These are phyloP conservation scores for Candida boleticola DNA, from an alignment of 805 yeast genomes.

Conservation along the genomic window DNA sequence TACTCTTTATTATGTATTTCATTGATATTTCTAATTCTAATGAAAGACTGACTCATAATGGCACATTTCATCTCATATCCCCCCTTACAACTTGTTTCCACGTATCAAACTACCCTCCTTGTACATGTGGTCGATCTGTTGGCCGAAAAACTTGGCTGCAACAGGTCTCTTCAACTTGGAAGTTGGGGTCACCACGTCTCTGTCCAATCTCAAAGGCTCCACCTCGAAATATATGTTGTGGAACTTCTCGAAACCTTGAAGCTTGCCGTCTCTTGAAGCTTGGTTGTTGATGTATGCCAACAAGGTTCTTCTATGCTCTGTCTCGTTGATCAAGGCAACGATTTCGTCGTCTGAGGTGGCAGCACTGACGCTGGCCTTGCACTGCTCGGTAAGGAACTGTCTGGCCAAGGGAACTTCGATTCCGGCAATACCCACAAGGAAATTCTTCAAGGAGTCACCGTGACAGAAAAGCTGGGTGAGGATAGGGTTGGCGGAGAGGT, in stretches of 20 bases:
- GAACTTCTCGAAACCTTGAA: constrained; percentile 64
- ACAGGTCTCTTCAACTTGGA: constrained; percentile 45
- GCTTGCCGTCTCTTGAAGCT: constrained; percentile 23
- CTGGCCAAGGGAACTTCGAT: constrained; percentile 17
- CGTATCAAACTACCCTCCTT: constrained; percentile 29
- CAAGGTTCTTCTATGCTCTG: constrained; percentile 17
- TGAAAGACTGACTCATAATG: no score
- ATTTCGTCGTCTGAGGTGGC: constrained; percentile 10
- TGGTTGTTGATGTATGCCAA: constrained; percentile 22
- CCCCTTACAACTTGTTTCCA: constrained; percentile 18
- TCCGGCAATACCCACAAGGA: constrained; percentile 30
- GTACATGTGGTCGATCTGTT: constrained; percentile 26
- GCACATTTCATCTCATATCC: no score
- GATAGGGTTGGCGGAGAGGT: constrained; percentile 27
- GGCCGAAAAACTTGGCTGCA: constrained; percentile 24
- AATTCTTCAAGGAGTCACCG: constrained; percentile 29
- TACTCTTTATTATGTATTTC: no score
- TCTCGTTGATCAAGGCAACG: constrained; percentile 12
- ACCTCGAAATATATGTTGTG: constrained; percentile 51
- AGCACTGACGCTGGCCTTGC: constrained; percentile 12
- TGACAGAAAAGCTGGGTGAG: constrained; percentile 30
- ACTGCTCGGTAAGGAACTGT: constrained; percentile 17
- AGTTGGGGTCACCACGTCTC: constrained; percentile 68
- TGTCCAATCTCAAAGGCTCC: constrained; percentile 63
- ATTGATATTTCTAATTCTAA: no score